These are phyloP conservation scores for Wickerhamomyces strasburgensis DNA, from an alignment of 805 yeast genomes.

Conservation along the genomic window DNA sequence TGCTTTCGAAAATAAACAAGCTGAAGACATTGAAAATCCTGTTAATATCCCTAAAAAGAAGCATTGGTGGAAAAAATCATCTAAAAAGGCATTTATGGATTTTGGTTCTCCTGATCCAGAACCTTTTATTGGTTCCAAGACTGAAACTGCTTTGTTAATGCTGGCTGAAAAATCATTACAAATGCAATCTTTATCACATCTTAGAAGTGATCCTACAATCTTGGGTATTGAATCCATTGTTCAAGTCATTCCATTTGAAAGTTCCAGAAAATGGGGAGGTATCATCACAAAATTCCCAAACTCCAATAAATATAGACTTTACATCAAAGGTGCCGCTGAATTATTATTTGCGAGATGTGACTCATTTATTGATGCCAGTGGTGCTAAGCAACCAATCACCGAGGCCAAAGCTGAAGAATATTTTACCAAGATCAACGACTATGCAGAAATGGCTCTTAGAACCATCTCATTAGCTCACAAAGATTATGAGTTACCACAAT, in stretches of 20 bases:
- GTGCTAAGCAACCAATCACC: slow-evolving; percentile 13
- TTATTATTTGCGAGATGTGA: slow-evolving; percentile 63
- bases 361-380: slow-evolving; percentile 30
- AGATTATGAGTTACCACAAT: slow-evolving; percentile 48
- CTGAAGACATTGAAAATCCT: slow-evolving; percentile 25
- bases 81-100: slow-evolving; percentile 3
- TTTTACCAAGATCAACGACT: slow-evolving; percentile 41
- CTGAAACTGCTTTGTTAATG: slow-evolving; percentile 82
- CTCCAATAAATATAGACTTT: slow-evolving; percentile 44
- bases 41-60: slow-evolving; percentile 19
- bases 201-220: slow-evolving; percentile 32
- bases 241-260: slow-evolving; percentile 86
- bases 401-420: slow-evolving; percentile 29
- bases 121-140: slow-evolving; percentile 84
- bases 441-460: slow-evolving; percentile 78
- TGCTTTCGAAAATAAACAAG: slow-evolving; percentile 70
- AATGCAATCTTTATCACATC: slow-evolving; percentile 39
- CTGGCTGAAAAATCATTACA: slow-evolving; percentile 58
- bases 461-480: slow-evolving; percentile 85
- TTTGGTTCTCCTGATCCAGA: slow-evolving; percentile 31
- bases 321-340: slow-evolving; percentile 94
- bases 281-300: slow-evolving; percentile 51
- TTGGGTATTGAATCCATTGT: slow-evolving; percentile 40
- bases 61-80: slow-evolving; percentile 18
- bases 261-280: slow-evolving; percentile 90